Evolutionary conservation across 768 basidiomycete genomes (phyloP).

Genomic region (Gelatoporia subvermispora): DNA sequence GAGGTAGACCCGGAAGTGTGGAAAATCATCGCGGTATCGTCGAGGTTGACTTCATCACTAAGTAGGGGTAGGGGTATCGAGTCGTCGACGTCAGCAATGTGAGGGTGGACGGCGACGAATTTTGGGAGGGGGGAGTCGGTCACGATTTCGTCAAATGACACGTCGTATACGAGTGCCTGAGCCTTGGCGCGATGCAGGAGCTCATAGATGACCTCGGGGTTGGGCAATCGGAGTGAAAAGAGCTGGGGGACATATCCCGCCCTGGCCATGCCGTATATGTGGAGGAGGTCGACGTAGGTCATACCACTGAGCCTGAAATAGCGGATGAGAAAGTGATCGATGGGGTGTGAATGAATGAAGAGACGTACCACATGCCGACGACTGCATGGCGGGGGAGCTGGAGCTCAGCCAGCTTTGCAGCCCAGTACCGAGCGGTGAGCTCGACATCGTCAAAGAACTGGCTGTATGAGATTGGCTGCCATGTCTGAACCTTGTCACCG

Average conservation of each 20-base stretch:
- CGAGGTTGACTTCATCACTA: conserved; percentile 25
- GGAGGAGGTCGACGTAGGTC: conserved; percentile 61
- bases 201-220: conserved; percentile 61
- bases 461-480: conserved; percentile 55
- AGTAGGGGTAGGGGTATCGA: conserved; percentile 40
- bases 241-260: conserved; percentile 72
- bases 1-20: conserved; percentile 82
- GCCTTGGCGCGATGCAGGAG: conserved; percentile 54
- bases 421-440: conserved; percentile 58
- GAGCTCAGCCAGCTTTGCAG: conserved; percentile 34
- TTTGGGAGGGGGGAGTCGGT: conserved; percentile 44
- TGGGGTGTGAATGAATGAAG: background rate
- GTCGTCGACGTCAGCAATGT: conserved; percentile 31
- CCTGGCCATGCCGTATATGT: conserved; percentile 67
- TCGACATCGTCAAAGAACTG: conserved; percentile 63
- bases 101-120: conserved; percentile 39
- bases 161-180: conserved; percentile 59
- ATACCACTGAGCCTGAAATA: conserved; percentile 62
- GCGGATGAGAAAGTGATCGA: conserved; percentile 2
- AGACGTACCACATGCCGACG: conserved; percentile 61
- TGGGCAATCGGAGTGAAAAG: conserved; percentile 69
- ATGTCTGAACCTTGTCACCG: conserved; percentile 38
- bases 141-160: conserved; percentile 44
- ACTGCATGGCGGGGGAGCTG: conserved; percentile 48
- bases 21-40: conserved; percentile 61